Percentiles rank a stretch among this genome's conserved stretches.
Evolutionary conservation across 2,329 filamentous ascomycete species (phyloP).

Genomic region (Lomentospora prolificans): DNA sequence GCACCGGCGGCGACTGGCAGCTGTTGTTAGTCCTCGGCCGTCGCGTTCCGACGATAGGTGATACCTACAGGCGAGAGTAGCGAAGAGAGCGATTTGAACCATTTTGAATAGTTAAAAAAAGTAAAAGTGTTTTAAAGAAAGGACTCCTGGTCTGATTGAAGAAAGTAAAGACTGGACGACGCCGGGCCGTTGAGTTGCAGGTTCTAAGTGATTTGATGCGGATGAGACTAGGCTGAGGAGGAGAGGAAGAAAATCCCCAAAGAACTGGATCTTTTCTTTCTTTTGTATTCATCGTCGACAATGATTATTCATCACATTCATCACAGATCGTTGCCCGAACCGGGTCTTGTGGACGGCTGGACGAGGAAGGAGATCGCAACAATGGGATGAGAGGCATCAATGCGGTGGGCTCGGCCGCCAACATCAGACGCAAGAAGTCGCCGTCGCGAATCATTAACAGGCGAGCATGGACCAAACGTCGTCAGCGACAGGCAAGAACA

Average conservation of each 20-base stretch:
- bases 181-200: constrained; percentile 1
- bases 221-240: neutral
- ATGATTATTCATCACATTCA: neutral
- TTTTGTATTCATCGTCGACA: neutral
- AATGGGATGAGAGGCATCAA: neutral
- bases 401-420: neutral
- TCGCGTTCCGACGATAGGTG: no score
- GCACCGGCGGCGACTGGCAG: constrained; percentile 13
- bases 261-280: neutral
- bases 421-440: constrained; percentile 8
- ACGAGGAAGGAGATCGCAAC: neutral
- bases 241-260: neutral
- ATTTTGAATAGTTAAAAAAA: constrained; percentile 12
- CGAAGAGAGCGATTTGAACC: constrained; percentile 17
- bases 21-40: neutral
- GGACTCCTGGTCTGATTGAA: constrained; percentile 13
- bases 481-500: neutral
- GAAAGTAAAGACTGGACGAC: constrained; percentile 7
- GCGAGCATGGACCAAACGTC: neutral
- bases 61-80: constrained; percentile 19
- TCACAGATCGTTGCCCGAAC: neutral
- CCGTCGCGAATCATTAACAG: constrained; percentile 3
- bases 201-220: neutral
- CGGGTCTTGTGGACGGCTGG: neutral
- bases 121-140: constrained; percentile 6